These are phyloP conservation scores for Penicillium desertorum DNA, from an alignment of 495 filamentous ascomycete genomes.

Conservation along the genomic window DNA sequence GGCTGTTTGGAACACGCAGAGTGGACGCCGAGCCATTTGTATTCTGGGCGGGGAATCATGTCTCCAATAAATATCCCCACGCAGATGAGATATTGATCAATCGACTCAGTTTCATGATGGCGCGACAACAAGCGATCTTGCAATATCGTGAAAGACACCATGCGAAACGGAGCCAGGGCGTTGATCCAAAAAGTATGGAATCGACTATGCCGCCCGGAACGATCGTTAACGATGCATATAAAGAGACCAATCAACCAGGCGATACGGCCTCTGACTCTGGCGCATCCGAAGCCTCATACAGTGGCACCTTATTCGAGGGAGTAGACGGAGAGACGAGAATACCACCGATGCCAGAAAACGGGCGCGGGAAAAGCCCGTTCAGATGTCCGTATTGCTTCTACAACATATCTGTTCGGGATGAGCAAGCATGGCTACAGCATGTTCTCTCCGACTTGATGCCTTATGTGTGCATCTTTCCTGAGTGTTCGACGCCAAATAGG, in stretches of 20 bases:
- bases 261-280: slow-evolving; percentile 4
- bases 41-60: slow-evolving; percentile 16
- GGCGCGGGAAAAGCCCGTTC: slow-evolving; percentile 13
- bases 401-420: slow-evolving; percentile 16
- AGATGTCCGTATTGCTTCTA: slow-evolving; percentile 34
- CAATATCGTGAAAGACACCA: slow-evolving; percentile 22
- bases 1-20: slow-evolving; percentile 5
- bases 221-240: neutral
- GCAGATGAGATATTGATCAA: neutral
- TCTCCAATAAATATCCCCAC: slow-evolving; percentile 17
- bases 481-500: slow-evolving; percentile 19
- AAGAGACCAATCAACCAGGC: neutral
- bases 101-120: slow-evolving; percentile 21
- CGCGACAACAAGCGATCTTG: slow-evolving; percentile 14
- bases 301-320: neutral
- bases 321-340: neutral
- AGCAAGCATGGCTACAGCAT: slow-evolving; percentile 25
- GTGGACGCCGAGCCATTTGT: slow-evolving; percentile 13
- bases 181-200: neutral
- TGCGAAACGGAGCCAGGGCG: slow-evolving; percentile 15
- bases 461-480: slow-evolving; percentile 25
- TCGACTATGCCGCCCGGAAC: slow-evolving; percentile 4
- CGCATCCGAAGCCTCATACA: slow-evolving; percentile 15
- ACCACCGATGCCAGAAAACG: slow-evolving; percentile 15
- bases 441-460: slow-evolving; percentile 34